These are phyloP conservation scores for Oehlia diaphana DNA, from an alignment of 192 early-diverging fungal genomes.

Conservation along the genomic window DNA sequence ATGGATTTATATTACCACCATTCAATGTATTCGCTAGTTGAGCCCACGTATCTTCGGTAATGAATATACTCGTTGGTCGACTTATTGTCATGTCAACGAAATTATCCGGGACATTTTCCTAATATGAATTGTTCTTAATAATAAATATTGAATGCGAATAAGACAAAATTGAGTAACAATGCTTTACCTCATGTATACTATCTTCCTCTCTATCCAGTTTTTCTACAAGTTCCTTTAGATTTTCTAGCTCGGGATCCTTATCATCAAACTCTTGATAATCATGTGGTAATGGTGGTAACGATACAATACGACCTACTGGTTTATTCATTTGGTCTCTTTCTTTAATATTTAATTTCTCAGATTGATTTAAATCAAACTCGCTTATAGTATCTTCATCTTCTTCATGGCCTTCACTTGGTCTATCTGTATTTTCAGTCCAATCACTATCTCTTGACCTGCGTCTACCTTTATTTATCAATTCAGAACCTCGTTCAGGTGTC, in stretches of 20 bases:
- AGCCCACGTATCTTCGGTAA: slow-evolving; percentile 19
- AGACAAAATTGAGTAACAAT: neutral
- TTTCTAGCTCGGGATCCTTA: neutral
- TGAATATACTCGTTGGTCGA: slow-evolving; percentile 1
- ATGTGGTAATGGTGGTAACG: slow-evolving; percentile 8
- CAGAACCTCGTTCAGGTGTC: neutral
- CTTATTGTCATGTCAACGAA: slow-evolving; percentile 1
- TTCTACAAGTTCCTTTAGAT: neutral
- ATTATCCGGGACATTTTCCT: neutral
- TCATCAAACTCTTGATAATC: neutral
- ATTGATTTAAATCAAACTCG: slow-evolving; percentile 10
- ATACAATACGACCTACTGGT: slow-evolving; percentile 6
- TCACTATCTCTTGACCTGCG: neutral
- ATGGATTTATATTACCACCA: slow-evolving; percentile 13
- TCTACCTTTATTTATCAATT: neutral
- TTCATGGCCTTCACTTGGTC: neutral
- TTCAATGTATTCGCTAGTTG: slow-evolving; percentile 8
- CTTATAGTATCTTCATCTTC: neutral
- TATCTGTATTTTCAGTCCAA: neutral
- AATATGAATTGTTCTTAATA: neutral
- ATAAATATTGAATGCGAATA: neutral
- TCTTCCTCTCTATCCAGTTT: slow-evolving; percentile 21
- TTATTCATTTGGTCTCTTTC: neutral
- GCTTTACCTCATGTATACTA: slow-evolving; percentile 2
- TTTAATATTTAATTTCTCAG: neutral